A percentile compares a stretch with the other conserved stretches of the same genome.
Conservation (phyloP, 768 basidiomycete genomes). For the Boletellus ananas region DNA sequence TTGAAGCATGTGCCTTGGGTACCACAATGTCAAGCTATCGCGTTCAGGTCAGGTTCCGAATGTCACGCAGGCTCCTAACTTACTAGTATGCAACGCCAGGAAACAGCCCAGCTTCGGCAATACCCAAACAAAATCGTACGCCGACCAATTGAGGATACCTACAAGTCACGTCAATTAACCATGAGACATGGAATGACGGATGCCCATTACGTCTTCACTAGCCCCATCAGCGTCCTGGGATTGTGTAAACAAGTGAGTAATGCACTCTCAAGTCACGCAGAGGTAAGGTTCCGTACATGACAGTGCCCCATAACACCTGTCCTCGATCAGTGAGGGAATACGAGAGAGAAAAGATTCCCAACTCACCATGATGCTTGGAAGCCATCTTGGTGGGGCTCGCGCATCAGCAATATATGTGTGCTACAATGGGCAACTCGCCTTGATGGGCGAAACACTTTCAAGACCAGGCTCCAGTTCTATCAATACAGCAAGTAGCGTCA, state of each 20-base stretch:
- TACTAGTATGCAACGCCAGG: constrained; percentile 75
- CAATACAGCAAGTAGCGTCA: background rate
- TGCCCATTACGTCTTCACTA: constrained; percentile 54
- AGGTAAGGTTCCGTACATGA: constrained; percentile 42
- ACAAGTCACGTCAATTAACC: background rate
- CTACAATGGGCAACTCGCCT: constrained; percentile 32
- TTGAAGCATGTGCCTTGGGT: constrained; percentile 58
- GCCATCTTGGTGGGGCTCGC: constrained; percentile 41
- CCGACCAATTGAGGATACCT: constrained; percentile 64
- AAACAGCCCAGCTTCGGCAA: constrained; percentile 68
- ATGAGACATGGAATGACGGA: background rate
- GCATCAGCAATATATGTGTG: background rate
- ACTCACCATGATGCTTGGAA: constrained; percentile 60
- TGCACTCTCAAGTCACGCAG: background rate
- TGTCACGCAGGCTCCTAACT: constrained; percentile 9
- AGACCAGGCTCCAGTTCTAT: constrained; percentile 29
- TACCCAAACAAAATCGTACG: constrained; percentile 54
- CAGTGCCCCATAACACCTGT: constrained; percentile 60
- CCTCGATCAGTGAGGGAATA: background rate
- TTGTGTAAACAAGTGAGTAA: background rate
- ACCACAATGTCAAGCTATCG: constrained; percentile 60
- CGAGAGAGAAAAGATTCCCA: background rate
- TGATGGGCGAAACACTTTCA: constrained; percentile 64
- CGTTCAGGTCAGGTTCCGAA: background rate
- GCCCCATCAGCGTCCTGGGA: constrained; percentile 57